phyloP scores from a whole-genome alignment of 2,329 filamentous ascomycete genomes.

The Aspergillus costaricaensis region DNA sequence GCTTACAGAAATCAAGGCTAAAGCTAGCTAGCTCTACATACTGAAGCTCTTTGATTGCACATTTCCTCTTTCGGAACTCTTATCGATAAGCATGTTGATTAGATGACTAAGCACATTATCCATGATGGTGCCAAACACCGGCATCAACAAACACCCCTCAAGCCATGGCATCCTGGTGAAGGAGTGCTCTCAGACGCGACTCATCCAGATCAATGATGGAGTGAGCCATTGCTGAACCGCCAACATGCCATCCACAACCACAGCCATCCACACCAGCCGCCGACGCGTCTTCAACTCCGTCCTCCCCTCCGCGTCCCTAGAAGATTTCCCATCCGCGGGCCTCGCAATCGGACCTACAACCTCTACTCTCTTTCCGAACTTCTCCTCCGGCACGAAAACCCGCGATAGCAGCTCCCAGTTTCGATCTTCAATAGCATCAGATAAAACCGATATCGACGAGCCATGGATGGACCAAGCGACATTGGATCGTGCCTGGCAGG shows the following conservation, averaged over 20 bases:
- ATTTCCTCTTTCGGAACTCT: slow-evolving; percentile 6
- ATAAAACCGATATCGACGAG: slow-evolving; percentile 15
- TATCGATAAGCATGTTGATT: slow-evolving; percentile 5
- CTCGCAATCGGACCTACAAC: slow-evolving; percentile 24
- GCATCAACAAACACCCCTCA: background rate
- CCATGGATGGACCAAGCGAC: slow-evolving; percentile 32
- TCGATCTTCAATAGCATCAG: background rate
- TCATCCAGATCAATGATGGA: background rate
- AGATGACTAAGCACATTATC: background rate
- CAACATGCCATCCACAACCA: slow-evolving; percentile 28
- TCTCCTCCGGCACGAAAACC: slow-evolving; percentile 10
- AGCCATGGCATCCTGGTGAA: background rate
- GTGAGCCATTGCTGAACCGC: background rate
- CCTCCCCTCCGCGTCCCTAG: slow-evolving; percentile 43
- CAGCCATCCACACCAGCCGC: slow-evolving; percentile 21
- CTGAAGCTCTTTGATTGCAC: background rate
- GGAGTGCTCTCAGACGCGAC: background rate
- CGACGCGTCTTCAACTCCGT: slow-evolving; percentile 48
- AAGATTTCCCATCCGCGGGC: slow-evolving; percentile 34
- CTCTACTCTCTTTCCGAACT: background rate
- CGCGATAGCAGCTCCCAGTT: slow-evolving; percentile 11
- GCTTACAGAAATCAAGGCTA: background rate
- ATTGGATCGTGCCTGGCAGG: slow-evolving; percentile 46
- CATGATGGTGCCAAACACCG: background rate
- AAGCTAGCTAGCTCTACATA: background rate